These are phyloP conservation scores for Nothomitra cinnamomea DNA, from an alignment of 2,329 filamentous ascomycete genomes.

Conservation along the genomic window DNA sequence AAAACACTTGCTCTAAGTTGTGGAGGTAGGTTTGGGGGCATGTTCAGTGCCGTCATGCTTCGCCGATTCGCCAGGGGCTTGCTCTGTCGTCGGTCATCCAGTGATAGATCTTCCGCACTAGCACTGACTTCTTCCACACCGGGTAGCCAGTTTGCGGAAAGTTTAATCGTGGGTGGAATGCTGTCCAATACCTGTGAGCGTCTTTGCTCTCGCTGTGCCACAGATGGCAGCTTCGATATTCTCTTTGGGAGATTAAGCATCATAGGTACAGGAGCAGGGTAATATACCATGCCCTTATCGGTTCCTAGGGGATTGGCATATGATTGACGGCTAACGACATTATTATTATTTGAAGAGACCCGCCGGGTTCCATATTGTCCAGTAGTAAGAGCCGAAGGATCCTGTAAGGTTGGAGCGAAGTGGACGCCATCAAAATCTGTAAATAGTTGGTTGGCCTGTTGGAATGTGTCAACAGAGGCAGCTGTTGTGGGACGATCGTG, in stretches of 20 bases:
- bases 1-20: constrained; percentile 82
- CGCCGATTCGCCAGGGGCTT: constrained; percentile 8
- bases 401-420: constrained; percentile 17
- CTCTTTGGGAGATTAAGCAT: constrained; percentile 87
- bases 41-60: constrained; percentile 19
- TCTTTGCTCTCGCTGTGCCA: constrained; percentile 47
- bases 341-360: neutral
- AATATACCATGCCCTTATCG: constrained; percentile 75
- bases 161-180: constrained; percentile 37
- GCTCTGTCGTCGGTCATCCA: constrained; percentile 8
- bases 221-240: constrained; percentile 55
- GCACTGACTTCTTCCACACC: constrained; percentile 9
- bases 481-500: constrained; percentile 18
- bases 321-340: constrained; percentile 30
- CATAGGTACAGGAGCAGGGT: constrained; percentile 83
- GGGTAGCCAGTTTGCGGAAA: constrained; percentile 25
- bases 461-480: constrained; percentile 28
- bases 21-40: constrained; percentile 47
- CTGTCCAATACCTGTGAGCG: constrained; percentile 55
- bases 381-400: neutral
- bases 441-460: constrained; percentile 27
- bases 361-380: neutral
- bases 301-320: constrained; percentile 43
- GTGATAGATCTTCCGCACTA: constrained; percentile 4
- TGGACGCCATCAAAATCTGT: constrained; percentile 34